Evolutionary conservation across 257 asterid species (phyloP), one percentile per base, ranked within the genome.

Genomic region (Leonotis leonurus): DNA sequence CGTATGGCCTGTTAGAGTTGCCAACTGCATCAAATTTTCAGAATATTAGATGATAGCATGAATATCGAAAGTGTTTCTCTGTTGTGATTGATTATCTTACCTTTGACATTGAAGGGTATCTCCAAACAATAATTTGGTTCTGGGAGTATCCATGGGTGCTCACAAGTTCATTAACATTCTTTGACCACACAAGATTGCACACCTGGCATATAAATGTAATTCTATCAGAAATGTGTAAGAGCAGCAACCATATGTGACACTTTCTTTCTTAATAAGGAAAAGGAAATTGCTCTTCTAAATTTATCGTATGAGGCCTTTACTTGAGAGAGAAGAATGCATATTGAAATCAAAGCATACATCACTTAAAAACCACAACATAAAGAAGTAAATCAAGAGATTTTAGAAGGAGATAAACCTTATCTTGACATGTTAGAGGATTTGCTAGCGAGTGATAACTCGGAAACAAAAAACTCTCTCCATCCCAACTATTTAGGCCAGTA

Each of bases 141-240:
- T 90, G 95, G 12, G 97, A 90, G 79, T 90, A 90, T 22, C 97
- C 96, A 67, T 90, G 97, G 40, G 97, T 90, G 80, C 97, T 90
- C 51, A 90, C 96, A n/a, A 90, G 85, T 72, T 90, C 97, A 68
- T 90, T 90, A 55, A 90, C 97, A 73, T 90, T 90, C 86, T 90
- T 90, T n/a, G 96, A 87, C 97, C 97, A 90, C 61, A 81, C 96
- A 64, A 90, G 97, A 75, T 90, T 92, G 88, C 99, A 89, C 5
- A 92, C 99, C 99, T 92, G 88, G 64, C 74, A 73, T n/a, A n/a
- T n/a, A n/a, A n/a, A n/a, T n/a, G n/a, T n/a, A n/a, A n/a, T n/a
- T n/a, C n/a, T n/a, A n/a, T n/a, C n/a, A n/a, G n/a, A n/a, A n/a
- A n/a, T n/a, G n/a, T n/a, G n/a, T n/a, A n/a, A n/a, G n/a, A n/a